These are phyloP conservation scores for Proliferodiscus dingleyae DNA, from an alignment of 2,329 filamentous ascomycete genomes.

Conservation along the genomic window DNA sequence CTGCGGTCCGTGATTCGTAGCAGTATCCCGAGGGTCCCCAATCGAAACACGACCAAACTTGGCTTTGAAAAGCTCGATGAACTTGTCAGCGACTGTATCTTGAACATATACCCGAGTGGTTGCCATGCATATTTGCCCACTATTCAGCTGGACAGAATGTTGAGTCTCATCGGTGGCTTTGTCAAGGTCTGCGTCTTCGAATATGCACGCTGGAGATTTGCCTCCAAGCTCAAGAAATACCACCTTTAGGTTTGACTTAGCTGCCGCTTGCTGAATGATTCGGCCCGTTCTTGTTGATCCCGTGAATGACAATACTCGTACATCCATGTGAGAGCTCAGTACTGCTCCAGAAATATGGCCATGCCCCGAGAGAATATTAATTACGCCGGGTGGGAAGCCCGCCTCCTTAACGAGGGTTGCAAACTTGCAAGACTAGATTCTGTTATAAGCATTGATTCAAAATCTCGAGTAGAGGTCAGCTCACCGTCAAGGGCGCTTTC, in stretches of 20 bases:
- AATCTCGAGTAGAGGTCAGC: conserved; percentile 25
- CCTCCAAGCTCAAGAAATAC: conserved; percentile 60
- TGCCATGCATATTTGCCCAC: conserved; percentile 58
- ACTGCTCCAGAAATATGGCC: conserved; percentile 27
- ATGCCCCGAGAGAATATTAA: conserved; percentile 36
- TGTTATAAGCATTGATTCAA: conserved; percentile 56
- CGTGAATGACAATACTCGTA: conserved; percentile 54
- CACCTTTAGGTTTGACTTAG: conserved; percentile 52
- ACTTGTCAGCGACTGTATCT: conserved; percentile 52
- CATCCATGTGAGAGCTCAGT: conserved; percentile 29
- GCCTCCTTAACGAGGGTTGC: conserved; percentile 36
- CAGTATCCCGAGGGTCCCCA: conserved; percentile 63
- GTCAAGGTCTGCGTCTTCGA: conserved; percentile 51
- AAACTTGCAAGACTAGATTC: conserved; percentile 39
- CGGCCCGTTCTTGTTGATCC: conserved; percentile 65
- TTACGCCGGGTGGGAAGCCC: conserved; percentile 39
- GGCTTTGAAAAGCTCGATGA: conserved; percentile 58
- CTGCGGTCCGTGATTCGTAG: conserved; percentile 43
- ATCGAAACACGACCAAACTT: conserved; percentile 53
- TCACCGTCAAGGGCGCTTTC: conserved; percentile 53
- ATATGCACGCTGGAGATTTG: conserved; percentile 57
- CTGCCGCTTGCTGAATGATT: conserved; percentile 66
- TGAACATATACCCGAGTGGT: conserved; percentile 59
- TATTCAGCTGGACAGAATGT: conserved; percentile 39
- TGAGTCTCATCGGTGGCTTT: conserved; percentile 64